These are phyloP conservation scores for Exophiala aquamarina DNA, from an alignment of 2,329 filamentous ascomycete species.

Conservation along the genomic window DNA sequence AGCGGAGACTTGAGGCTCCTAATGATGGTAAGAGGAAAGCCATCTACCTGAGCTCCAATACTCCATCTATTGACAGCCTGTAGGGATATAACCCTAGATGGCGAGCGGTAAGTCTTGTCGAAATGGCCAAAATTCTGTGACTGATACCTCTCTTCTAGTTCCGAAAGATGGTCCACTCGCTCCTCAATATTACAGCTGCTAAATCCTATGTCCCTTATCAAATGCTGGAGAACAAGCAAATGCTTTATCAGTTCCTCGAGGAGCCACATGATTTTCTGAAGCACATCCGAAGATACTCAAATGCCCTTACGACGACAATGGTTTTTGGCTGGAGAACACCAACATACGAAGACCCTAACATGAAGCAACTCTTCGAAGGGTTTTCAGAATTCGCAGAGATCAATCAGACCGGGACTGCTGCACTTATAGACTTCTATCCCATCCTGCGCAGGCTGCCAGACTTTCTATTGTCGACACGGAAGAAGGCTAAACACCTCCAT, in stretches of 20 bases:
- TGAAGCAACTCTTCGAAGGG: conserved; percentile 45
- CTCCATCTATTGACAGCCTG: background rate
- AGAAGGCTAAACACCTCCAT: conserved; percentile 37
- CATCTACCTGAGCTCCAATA: background rate
- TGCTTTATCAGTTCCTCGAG: conserved; percentile 51
- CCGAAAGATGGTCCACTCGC: conserved; percentile 42
- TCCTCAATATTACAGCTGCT: conserved; percentile 49
- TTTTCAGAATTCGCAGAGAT: conserved; percentile 45
- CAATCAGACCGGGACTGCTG: conserved; percentile 43
- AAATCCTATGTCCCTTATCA: conserved; percentile 56
- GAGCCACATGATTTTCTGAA: conserved; percentile 43
- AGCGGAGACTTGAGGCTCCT: conserved; percentile 32
- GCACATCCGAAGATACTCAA: conserved; percentile 50
- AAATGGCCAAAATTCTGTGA: no score
- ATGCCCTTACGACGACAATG: conserved; percentile 51
- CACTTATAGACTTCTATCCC: conserved; percentile 49
- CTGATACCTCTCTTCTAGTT: conserved; percentile 11
- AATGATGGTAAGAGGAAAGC: conserved; percentile 30
- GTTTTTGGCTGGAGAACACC: conserved; percentile 49
- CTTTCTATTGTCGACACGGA: conserved; percentile 45
- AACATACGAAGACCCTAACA: conserved; percentile 41
- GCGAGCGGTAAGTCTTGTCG: conserved; percentile 18
- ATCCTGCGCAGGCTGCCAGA: conserved; percentile 48
- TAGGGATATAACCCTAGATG: conserved; percentile 31
- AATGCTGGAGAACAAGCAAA: conserved; percentile 55